These are phyloP conservation scores for Pholiota microspora DNA, from an alignment of 768 basidiomycete genomes.

Conservation along the genomic window DNA sequence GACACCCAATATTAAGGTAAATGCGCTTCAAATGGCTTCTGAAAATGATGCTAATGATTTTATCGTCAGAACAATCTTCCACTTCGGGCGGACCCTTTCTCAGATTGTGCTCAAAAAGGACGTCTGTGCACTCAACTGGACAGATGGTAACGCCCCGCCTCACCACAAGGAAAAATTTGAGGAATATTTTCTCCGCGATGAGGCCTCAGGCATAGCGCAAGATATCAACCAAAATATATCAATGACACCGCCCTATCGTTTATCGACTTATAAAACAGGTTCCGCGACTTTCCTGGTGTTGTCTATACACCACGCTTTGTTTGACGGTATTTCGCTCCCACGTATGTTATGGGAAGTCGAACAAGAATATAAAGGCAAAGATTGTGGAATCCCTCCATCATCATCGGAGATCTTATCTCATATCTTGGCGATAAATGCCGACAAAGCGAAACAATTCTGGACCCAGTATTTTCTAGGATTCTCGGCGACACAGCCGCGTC, in stretches of 20 bases:
- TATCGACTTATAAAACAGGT: slow-evolving; percentile 17
- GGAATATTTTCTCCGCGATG: slow-evolving; percentile 18
- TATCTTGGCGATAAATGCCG: slow-evolving; percentile 22
- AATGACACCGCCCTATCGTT: slow-evolving; percentile 22
- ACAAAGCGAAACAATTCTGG: slow-evolving; percentile 27
- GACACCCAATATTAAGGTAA: slow-evolving; percentile 28
- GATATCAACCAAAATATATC: slow-evolving; percentile 29
- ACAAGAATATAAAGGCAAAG: slow-evolving; percentile 17
- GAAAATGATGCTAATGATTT: too few relatives aligned
- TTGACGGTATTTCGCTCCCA: slow-evolving; percentile 32
- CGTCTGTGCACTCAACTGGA: slow-evolving; percentile 16
- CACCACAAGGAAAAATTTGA: slow-evolving; percentile 11
- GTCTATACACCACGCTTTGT: slow-evolving; percentile 34
- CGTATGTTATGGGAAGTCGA: slow-evolving; percentile 26
- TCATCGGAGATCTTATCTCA: slow-evolving; percentile 22
- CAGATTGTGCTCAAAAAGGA: slow-evolving; percentile 26
- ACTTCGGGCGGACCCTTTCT: slow-evolving; percentile 24
- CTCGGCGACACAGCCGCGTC: slow-evolving; percentile 19
- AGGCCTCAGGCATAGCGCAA: slow-evolving; percentile 18
- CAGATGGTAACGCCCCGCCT: slow-evolving; percentile 10
- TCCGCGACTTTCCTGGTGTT: slow-evolving; percentile 19
- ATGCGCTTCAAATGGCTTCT: too few relatives aligned
- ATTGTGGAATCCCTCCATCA: slow-evolving; percentile 6
- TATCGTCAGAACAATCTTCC: slow-evolving; percentile 27
- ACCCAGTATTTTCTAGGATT: slow-evolving; percentile 23